Percentiles rank a stretch among this genome's conserved stretches.
Conservation (phyloP, 371 early-diverging fungal genomes). For the Rhizopus sp. region DNA sequence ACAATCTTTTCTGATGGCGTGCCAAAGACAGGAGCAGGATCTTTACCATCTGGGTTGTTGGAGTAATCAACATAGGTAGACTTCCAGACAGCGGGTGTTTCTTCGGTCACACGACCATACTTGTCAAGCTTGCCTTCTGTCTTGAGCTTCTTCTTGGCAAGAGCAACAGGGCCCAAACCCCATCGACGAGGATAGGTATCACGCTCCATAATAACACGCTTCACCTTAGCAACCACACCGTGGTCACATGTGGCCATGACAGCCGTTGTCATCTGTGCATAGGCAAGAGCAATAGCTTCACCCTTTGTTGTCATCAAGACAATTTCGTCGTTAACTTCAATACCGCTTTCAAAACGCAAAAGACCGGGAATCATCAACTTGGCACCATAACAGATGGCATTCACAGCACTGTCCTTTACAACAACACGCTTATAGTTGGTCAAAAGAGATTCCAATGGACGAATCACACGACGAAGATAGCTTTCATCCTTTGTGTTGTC, state of each 20-base stretch:
- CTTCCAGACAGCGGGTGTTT: constrained; percentile 82
- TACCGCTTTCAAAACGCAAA: constrained; percentile 95
- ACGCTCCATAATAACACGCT: constrained; percentile 99
- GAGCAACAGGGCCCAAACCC: constrained; percentile 93
- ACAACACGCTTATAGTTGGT: constrained; percentile 97
- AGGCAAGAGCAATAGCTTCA: constrained; percentile 98
- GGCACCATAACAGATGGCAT: constrained; percentile 99
- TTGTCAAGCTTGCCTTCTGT: constrained; percentile 97
- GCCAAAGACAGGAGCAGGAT: constrained; percentile 35
- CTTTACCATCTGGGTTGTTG: constrained; percentile 51
- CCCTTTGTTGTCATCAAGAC: constrained; percentile 99
- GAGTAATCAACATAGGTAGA: constrained; percentile 73
- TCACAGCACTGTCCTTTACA: constrained; percentile 99
- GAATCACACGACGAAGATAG: constrained; percentile 91
- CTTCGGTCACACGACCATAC: constrained; percentile 86
- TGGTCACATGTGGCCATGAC: constrained; percentile 77
- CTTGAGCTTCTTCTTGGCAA: constrained; percentile 96
- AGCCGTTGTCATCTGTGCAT: constrained; percentile 96
- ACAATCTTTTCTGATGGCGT: constrained; percentile 31
- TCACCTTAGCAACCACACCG: constrained; percentile 98
- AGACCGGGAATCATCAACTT: constrained; percentile 99
- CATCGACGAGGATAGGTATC: constrained; percentile 83
- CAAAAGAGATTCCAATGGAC: constrained; percentile 97
- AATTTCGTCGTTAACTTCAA: constrained; percentile 95
- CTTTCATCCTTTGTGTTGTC: constrained; percentile 94